Conservation (phyloP, 2,329 filamentous ascomycete genomes). For the Allantophomopsis cytisporea region DNA sequence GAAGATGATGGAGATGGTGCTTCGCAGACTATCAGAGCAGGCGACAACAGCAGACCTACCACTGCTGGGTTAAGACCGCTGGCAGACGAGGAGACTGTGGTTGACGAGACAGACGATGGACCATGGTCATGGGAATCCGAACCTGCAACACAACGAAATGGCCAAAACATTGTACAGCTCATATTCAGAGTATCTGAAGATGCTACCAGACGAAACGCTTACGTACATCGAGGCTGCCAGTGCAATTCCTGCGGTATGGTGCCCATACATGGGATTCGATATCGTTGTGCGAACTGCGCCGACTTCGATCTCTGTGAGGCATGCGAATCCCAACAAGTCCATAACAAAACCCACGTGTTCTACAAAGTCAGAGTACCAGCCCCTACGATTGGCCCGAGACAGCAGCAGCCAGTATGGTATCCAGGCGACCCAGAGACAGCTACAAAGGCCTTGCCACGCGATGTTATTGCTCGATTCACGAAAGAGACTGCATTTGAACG, state of each 20-base stretch:
- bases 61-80: constrained; percentile 6
- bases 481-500: constrained; percentile 68
- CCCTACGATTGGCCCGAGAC: constrained; percentile 67
- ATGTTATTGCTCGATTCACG: constrained; percentile 54
- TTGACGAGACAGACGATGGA: constrained; percentile 14
- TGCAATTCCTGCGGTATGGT: constrained; percentile 83
- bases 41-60: neutral
- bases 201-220: constrained; percentile 75
- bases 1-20: constrained; percentile 18
- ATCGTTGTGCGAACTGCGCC: constrained; percentile 88
- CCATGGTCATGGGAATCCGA: constrained; percentile 9
- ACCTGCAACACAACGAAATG: constrained; percentile 29
- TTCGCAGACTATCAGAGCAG: neutral
- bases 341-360: constrained; percentile 88
- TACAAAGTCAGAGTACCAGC: constrained; percentile 90
- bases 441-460: constrained; percentile 49
- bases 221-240: constrained; percentile 81
- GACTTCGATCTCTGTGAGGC: constrained; percentile 94
- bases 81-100: constrained; percentile 18
- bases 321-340: constrained; percentile 63
- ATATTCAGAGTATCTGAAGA: constrained; percentile 91
- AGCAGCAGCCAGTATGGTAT: constrained; percentile 76
- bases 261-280: constrained; percentile 84
- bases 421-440: constrained; percentile 71
- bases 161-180: constrained; percentile 72